Percentiles rank a stretch among this genome's conserved stretches.
phyloP scores from a whole-genome alignment of 495 filamentous ascomycete genomes.

The Chaetomium fimeti region DNA sequence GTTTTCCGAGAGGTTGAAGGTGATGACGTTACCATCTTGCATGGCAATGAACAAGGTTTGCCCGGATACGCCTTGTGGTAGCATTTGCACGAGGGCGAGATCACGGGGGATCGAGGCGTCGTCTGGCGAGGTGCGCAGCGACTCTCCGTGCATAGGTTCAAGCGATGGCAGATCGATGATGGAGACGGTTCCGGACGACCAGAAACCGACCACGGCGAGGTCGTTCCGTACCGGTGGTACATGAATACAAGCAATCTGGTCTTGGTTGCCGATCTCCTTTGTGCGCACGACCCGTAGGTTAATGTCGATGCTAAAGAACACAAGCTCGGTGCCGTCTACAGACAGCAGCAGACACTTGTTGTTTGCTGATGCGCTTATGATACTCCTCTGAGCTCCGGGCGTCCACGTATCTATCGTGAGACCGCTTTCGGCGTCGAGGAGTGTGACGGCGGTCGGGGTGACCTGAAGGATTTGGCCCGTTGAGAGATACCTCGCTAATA shows the following conservation, averaged over 20 bases:
- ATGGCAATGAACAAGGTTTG: slow-evolving; percentile 88
- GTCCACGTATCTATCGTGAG: slow-evolving; percentile 68
- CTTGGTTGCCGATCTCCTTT: slow-evolving; percentile 59
- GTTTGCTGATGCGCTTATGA: slow-evolving; percentile 78
- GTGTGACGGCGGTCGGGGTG: slow-evolving; percentile 58
- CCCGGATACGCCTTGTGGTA: slow-evolving; percentile 49
- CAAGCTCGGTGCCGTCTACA: slow-evolving; percentile 63
- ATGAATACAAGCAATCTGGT: slow-evolving; percentile 83
- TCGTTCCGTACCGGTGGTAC: slow-evolving; percentile 41
- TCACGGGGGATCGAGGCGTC: slow-evolving; percentile 76
- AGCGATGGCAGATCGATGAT: slow-evolving; percentile 65
- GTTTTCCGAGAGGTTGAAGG: slow-evolving; percentile 68
- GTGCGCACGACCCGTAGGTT: slow-evolving; percentile 56
- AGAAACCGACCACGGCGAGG: slow-evolving; percentile 79
- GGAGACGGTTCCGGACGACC: slow-evolving; percentile 70
- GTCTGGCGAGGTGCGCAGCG: slow-evolving; percentile 56
- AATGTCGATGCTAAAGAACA: slow-evolving; percentile 62
- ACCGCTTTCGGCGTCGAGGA: slow-evolving; percentile 69
- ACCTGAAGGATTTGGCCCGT: slow-evolving; percentile 72
- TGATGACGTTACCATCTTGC: slow-evolving; percentile 89
- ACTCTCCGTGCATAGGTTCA: slow-evolving; percentile 48
- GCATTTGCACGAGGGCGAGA: slow-evolving; percentile 71
- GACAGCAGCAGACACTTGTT: slow-evolving; percentile 66
- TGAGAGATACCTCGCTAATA: slow-evolving; percentile 64
- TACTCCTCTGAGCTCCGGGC: slow-evolving; percentile 54